A percentile compares a stretch with the other conserved stretches of the same genome.
Conservation (phyloP, 2,329 filamentous ascomycete species). For the Fusarium verticillioides region DNA sequence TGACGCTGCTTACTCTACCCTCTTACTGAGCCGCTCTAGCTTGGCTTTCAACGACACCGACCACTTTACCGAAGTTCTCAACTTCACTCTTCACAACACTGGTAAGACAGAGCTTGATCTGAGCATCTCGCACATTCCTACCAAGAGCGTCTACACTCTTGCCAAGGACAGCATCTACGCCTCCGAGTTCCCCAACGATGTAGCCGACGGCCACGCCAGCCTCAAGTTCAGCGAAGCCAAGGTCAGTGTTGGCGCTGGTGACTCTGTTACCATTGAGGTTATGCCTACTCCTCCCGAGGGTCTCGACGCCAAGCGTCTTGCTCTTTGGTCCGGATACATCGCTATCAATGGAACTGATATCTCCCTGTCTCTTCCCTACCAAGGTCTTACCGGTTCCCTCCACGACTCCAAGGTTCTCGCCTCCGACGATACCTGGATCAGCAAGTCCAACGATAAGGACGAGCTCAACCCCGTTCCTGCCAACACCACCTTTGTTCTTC, state of each 20-base stretch:
- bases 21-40: constrained; percentile 63
- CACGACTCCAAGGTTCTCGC: constrained; percentile 44
- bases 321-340: constrained; percentile 57
- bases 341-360: constrained; percentile 53
- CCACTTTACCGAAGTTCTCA: constrained; percentile 59
- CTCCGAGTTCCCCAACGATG: constrained; percentile 57
- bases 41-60: constrained; percentile 74
- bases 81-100: constrained; percentile 67
- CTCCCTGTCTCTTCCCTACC: constrained; percentile 54
- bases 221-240: constrained; percentile 55
- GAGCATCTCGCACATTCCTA: constrained; percentile 60
- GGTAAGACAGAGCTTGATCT: constrained; percentile 62
- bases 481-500: constrained; percentile 56
- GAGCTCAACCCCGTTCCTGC: constrained; percentile 40
- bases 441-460: constrained; percentile 48
- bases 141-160: constrained; percentile 65
- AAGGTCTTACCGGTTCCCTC: constrained; percentile 53
- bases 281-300: constrained; percentile 54
- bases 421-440: constrained; percentile 43
- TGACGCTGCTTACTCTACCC: constrained; percentile 66
- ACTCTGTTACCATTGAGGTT: constrained; percentile 59
- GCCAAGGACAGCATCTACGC: constrained; percentile 49
- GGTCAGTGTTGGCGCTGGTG: constrained; percentile 56
- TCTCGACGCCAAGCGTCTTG: constrained; percentile 50
- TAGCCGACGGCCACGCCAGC: constrained; percentile 50